Base-by-base conservation (phyloP, 176 grass and related monocot species). In the Aegilops sharonensis region DNA sequence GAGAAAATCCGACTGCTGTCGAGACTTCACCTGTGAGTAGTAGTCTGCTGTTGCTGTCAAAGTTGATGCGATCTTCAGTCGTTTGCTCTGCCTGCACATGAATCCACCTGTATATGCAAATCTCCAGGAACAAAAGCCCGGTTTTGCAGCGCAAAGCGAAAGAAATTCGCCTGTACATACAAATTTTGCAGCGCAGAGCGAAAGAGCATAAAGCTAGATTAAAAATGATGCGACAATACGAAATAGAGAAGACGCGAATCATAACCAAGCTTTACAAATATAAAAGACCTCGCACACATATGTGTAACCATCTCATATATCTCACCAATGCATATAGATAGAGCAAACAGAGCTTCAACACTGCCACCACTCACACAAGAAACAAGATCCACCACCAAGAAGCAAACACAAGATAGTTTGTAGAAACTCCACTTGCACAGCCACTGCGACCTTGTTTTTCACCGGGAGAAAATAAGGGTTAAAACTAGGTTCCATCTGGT, bases 361-460 rank as follows among this genome's bases (percentile, higher is more conserved):
- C 11, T 14, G 11, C 2, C 59, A 42, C 59, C 59, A 43, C 35
- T 66, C 54, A 79, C 62, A 70, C 30, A 69, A 21, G 12, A 34
- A 34, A 34, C 34, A 34, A 20, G 8, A 39, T 57, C 36, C 20
- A 1, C 25, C 39, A 34, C 72, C 21, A 34, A 59, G 52, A 70
- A 81, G 67, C 45, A 78, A 80, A 57, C 5, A 87, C 35, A 68
- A 77, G 48, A 63, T 13, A 63, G 78, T 3, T 4, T 61, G 21
- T 63, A 86, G 39, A 59, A 43, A 69, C 32, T 60, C 15, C 35
- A 80, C 21, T 60, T 67, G 78, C 52, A 87, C 69, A 31, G 27
- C 47, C 67, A 40, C 36, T 80, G 50, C 43, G 45, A 54, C 34
- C 36, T 61, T 88, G 79, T 82, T 78, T 56, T 88, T 78, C 32